phyloP scores from a whole-genome alignment of 2,329 filamentous ascomycete genomes.

The Purpureocillium lavendulum region DNA sequence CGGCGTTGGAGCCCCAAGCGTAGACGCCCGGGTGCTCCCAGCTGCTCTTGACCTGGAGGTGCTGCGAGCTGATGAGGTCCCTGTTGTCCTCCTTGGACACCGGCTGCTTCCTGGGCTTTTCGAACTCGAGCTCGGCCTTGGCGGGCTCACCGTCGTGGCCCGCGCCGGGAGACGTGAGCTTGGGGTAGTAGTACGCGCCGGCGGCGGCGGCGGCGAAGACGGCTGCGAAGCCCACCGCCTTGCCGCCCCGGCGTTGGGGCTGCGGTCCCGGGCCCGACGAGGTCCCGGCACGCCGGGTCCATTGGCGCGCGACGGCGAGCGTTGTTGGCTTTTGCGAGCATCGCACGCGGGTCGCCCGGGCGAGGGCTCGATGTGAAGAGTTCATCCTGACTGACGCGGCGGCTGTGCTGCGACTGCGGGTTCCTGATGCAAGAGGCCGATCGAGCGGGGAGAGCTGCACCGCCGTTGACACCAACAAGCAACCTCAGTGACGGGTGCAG shows the following conservation, averaged over 20 bases:
- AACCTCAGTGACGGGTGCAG: not conserved
- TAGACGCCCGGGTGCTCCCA: conserved; percentile 81
- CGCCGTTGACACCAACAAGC: not conserved
- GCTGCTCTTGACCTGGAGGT: conserved; percentile 79
- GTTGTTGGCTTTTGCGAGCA: conserved; percentile 12
- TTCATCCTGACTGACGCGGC: conserved; percentile 20
- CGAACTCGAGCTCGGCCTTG: conserved; percentile 55
- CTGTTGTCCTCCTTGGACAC: conserved; percentile 62
- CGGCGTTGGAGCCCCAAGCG: conserved; percentile 83
- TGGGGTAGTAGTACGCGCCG: conserved; percentile 29
- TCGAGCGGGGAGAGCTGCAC: too few species aligned
- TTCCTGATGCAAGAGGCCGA: too few species aligned
- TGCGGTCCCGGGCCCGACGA: conserved; percentile 9
- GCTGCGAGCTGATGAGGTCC: conserved; percentile 74
- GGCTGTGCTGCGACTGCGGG: too few species aligned
- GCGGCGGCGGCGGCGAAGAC: conserved; percentile 30
- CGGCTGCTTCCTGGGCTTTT: conserved; percentile 51
- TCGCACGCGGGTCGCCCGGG: conserved; percentile 15
- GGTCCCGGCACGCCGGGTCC: conserved; percentile 19
- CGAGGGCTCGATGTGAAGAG: conserved; percentile 17
- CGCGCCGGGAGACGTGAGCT: conserved; percentile 16
- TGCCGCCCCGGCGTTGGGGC: conserved; percentile 16
- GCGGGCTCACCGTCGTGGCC: conserved; percentile 10
- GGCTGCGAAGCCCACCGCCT: conserved; percentile 19
- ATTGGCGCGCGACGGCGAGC: conserved; percentile 17